Base-by-base conservation (phyloP, 2,329 filamentous ascomycete genomes). In the Bipolaris cookei region DNA sequence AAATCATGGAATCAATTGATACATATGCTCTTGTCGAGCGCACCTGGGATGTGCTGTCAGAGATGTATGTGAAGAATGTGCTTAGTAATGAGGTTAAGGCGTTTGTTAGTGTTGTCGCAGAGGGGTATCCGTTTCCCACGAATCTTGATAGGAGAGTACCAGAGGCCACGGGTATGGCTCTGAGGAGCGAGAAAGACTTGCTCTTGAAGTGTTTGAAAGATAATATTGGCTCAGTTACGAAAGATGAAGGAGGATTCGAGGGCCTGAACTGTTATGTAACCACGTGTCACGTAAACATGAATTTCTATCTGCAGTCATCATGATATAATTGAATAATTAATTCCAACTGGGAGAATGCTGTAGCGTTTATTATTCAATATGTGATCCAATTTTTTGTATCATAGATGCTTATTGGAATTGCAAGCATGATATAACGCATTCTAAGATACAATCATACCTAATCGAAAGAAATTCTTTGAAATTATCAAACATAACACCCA, bases 1-100 rank as follows among this genome's bases (percentile, higher is more conserved):
- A 87, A 86, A 66, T 78, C 0, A 89, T 89, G 86, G 86, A 89
- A 74, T 80, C 67, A 0, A 78, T 88, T 8, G 83, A 88, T 63
- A 76, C 79, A 0, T 50, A 83, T 11, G 79, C 81, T 3, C 63
- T 85, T 21, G 69, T 85, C 2, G 78, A 80, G 42, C 69, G 50
- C 20, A 80, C 75, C 1, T 86, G 82, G 81, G 74, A 79, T 4
- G 51, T 66, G 2, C 32, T 85, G 38, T 54, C 41, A 32, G 58
- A 59, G 6, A 68, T 73, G 54, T 77, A 77, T 56, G 62, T 68
- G 25, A 49, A 54, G 4, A 41, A 79, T 20, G 78, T 80, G 0
- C 25, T 79, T 52, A 81, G 74, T 54, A 71, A 73, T 0, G 75
- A 78, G 57, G 72, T 85, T 3, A 74, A 76, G 57, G 78, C 81